Percentiles rank a stretch among this genome's conserved stretches.
Evolutionary conservation across 495 filamentous ascomycete genomes (phyloP).

Genomic region (Penicillium odoratum): DNA sequence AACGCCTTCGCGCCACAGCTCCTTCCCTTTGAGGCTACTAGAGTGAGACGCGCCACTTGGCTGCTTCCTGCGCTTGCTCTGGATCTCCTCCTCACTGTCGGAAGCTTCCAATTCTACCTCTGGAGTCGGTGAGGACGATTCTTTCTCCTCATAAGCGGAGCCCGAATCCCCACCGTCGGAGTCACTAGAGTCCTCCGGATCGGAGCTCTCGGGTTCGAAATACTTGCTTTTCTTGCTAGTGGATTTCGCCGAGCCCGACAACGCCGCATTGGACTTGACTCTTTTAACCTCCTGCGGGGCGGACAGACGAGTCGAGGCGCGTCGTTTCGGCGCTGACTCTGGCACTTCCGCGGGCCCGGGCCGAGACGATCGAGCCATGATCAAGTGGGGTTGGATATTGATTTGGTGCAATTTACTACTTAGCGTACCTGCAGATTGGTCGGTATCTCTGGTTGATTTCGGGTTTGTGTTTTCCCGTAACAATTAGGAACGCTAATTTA

Average conservation of each 20-base stretch:
- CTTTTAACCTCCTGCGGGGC: conserved; percentile 37
- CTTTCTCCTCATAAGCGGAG: conserved; percentile 30
- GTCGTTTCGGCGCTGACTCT: conserved; percentile 40
- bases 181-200: conserved; percentile 31
- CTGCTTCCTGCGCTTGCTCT: conserved; percentile 18
- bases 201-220: conserved; percentile 44
- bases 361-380: conserved; percentile 46
- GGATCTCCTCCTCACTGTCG: conserved; percentile 14
- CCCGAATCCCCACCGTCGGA: conserved; percentile 22
- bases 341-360: conserved; percentile 39
- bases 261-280: conserved; percentile 46
- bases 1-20: conserved; percentile 59
- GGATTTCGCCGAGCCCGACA: conserved; percentile 30
- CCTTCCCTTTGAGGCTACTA: conserved; percentile 41
- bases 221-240: conserved; percentile 61
- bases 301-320: conserved; percentile 38
- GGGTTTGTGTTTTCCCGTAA: background rate
- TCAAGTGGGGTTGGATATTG: conserved; percentile 2
- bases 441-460: background rate
- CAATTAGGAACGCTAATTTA: background rate
- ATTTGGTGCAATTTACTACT: background rate
- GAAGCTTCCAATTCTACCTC: conserved; percentile 20
- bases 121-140: conserved; percentile 15
- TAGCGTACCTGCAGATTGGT: conserved; percentile 1
- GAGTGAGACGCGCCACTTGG: conserved; percentile 6